Percentiles rank a stretch among this genome's conserved stretches.
Conservation (phyloP, 495 filamentous ascomycete species). For the Parachaetomium inaequale region DNA sequence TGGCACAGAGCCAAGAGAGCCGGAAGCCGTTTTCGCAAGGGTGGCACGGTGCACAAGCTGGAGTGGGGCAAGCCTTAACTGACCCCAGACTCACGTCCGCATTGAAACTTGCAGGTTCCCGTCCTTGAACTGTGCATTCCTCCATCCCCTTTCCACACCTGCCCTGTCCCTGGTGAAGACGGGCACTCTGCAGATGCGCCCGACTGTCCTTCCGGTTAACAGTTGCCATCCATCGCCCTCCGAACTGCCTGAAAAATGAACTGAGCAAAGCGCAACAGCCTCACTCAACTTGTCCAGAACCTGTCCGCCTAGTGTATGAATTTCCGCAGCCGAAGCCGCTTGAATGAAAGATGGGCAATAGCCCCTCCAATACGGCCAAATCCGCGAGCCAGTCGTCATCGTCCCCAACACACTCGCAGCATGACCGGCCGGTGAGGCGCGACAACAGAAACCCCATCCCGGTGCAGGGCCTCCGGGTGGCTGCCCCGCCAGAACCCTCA, state of each 20-base stretch:
- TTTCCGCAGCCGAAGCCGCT: constrained; percentile 16
- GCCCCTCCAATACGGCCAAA: constrained; percentile 34
- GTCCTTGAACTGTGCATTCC: background rate
- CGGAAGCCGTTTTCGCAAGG: constrained; percentile 12
- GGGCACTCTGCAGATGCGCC: constrained; percentile 8
- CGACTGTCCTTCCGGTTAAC: background rate
- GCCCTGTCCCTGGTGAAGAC: background rate
- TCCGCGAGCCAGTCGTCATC: constrained; percentile 24
- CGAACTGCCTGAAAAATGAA: constrained; percentile 4
- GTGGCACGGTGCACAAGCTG: constrained; percentile 20
- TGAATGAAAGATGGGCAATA: constrained; percentile 37
- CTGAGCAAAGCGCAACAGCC: background rate
- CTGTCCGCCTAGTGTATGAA: constrained; percentile 5
- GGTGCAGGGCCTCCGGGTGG: constrained; percentile 39
- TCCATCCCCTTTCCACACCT: constrained; percentile 3
- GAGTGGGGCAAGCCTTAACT: background rate
- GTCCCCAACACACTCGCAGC: constrained; percentile 24
- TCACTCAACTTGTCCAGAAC: background rate
- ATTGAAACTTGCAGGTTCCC: constrained; percentile 10
- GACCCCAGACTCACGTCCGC: background rate
- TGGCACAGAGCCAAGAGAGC: constrained; percentile 1
- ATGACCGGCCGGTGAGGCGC: constrained; percentile 33
- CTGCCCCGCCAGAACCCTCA: constrained; percentile 53
- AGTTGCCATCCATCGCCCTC: background rate
- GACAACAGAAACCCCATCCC: constrained; percentile 32